Percentiles rank a stretch among this genome's conserved stretches.
These are phyloP conservation scores for Boehmeria nivea DNA, from an alignment of 306 rosid species.

Conservation along the genomic window DNA sequence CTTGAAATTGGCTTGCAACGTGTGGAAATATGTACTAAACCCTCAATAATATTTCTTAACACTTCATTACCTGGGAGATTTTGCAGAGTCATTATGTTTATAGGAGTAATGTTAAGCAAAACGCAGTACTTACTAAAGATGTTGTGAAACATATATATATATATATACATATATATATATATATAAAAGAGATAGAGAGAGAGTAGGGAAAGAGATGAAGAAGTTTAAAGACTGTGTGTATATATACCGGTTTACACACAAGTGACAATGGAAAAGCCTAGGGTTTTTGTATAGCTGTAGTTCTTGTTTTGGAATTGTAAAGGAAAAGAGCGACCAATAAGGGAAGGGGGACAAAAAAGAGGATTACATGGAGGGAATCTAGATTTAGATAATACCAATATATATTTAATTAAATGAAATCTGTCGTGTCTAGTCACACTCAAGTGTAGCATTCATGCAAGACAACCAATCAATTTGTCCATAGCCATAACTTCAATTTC, in stretches of 20 bases:
- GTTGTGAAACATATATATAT: too few species aligned
- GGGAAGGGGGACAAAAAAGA: slow-evolving; percentile 56
- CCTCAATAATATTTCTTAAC: too few species aligned
- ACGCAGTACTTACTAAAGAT: too few species aligned
- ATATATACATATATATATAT: too few species aligned
- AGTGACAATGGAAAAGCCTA: slow-evolving; percentile 20
- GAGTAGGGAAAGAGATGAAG: too few species aligned
- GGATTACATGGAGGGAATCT: slow-evolving; percentile 49
- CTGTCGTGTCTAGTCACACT: slow-evolving; percentile 63
- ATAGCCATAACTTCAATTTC: slow-evolving; percentile 28
- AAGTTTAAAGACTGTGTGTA: too few species aligned
- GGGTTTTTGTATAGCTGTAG: slow-evolving; percentile 29
- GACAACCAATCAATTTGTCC: slow-evolving; percentile 62
- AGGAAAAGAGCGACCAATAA: slow-evolving; percentile 24
- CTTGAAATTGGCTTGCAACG: too few species aligned
- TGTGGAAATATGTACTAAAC: too few species aligned
- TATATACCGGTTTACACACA: slow-evolving; percentile 10
- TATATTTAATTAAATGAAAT: slow-evolving; percentile 12
- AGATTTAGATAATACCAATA: slow-evolving; percentile 35
- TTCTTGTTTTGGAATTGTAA: slow-evolving; percentile 6
- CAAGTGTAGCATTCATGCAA: slow-evolving; percentile 65
- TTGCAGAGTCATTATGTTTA: too few species aligned
- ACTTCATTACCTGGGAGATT: too few species aligned
- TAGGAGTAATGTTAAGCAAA: too few species aligned
- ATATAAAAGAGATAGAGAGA: too few species aligned